Percentiles rank a stretch among this genome's conserved stretches.
Evolutionary conservation across 2,329 filamentous ascomycete species (phyloP).

Genomic region (Neopestalotiopsis clavispora): DNA sequence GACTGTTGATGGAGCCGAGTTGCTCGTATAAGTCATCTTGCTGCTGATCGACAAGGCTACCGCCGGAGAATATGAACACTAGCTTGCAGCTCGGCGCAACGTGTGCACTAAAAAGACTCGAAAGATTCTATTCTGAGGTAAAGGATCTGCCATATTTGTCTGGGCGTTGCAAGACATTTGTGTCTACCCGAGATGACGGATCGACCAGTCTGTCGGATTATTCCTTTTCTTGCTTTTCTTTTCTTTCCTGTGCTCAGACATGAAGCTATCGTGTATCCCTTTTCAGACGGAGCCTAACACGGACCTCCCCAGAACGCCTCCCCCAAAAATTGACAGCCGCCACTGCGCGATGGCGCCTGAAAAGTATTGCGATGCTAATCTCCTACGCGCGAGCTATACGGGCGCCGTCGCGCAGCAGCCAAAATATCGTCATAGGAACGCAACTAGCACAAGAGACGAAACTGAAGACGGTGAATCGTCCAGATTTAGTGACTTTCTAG

Average conservation of each 20-base stretch:
- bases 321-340: not conserved
- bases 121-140: too few species aligned
- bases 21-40: too few species aligned
- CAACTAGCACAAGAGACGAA: not conserved
- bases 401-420: not conserved
- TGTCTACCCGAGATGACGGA: not conserved
- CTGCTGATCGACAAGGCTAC: too few species aligned
- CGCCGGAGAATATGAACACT: too few species aligned
- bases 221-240: not conserved
- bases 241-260: not conserved
- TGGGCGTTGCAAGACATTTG: too few species aligned
- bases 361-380: not conserved
- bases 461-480: not conserved
- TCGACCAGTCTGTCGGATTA: not conserved
- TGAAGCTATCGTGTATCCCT: not conserved
- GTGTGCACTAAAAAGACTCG: too few species aligned
- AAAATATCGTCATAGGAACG: not conserved
- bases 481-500: not conserved
- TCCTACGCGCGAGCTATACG: not conserved
- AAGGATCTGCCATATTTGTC: too few species aligned
- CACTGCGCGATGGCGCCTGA: not conserved
- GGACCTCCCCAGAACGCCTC: not conserved
- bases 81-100: too few species aligned
- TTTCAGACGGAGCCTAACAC: not conserved
- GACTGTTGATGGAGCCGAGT: too few species aligned